Evolutionary conservation across 2,329 filamentous ascomycete species (phyloP).

Genomic region (Fusarium penzigii): DNA sequence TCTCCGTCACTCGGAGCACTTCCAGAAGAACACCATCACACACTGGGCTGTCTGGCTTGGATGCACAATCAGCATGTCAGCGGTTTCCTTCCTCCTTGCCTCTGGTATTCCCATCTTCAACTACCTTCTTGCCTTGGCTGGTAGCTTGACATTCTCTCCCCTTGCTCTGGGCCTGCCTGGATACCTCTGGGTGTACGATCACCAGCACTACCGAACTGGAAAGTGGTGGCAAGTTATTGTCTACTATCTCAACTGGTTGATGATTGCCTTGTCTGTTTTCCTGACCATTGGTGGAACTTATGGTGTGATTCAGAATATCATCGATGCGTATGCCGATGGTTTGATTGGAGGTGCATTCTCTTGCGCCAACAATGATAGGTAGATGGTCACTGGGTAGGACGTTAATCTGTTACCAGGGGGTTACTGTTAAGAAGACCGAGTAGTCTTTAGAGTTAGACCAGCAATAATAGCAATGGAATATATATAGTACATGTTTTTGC

Average conservation of each 20-base stretch:
- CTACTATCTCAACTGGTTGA: constrained; percentile 9
- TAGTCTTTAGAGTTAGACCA: too few relatives aligned
- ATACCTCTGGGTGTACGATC: constrained; percentile 32
- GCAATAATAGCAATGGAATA: too few relatives aligned
- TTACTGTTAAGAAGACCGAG: too few relatives aligned
- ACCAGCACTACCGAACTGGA: constrained; percentile 24
- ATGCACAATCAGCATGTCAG: constrained; percentile 26
- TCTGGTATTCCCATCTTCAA: constrained; percentile 28
- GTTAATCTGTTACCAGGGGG: too few relatives aligned
- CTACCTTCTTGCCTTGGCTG: constrained; percentile 30
- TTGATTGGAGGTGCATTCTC: constrained; percentile 42
- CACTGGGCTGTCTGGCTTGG: constrained; percentile 36
- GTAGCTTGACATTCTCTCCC: constrained; percentile 31
- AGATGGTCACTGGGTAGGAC: too few relatives aligned
- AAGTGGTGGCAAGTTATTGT: background rate
- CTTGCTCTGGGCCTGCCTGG: constrained; percentile 32
- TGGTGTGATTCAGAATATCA: constrained; percentile 39
- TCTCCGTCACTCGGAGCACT: constrained; percentile 31
- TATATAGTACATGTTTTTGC: too few relatives aligned
- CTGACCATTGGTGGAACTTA: constrained; percentile 47
- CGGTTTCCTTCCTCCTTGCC: constrained; percentile 31
- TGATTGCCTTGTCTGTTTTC: constrained; percentile 30
- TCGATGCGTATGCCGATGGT: constrained; percentile 34
- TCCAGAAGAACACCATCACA: constrained; percentile 28
- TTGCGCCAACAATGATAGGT: constrained; percentile 40